Evolutionary conservation across 805 yeast genomes (phyloP).

Genomic region (Sugiyamaella boreocaroliniensis): DNA sequence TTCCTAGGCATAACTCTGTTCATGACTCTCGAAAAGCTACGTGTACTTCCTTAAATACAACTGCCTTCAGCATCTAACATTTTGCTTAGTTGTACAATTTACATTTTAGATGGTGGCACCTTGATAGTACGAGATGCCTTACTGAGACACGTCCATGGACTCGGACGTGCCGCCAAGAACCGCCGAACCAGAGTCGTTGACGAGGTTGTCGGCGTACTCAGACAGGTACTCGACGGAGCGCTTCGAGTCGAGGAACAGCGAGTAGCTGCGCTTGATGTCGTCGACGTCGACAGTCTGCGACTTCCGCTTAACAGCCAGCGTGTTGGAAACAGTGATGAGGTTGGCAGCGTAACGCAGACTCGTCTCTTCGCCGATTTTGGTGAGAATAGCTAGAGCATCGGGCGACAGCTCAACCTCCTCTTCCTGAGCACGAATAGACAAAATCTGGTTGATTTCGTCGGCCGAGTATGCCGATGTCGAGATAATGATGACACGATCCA

Average conservation of each 20-base stretch:
- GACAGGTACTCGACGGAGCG: constrained; percentile 84
- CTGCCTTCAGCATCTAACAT: background rate
- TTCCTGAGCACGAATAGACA: constrained; percentile 84
- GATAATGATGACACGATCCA: constrained; percentile 89
- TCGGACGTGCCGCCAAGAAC: constrained; percentile 38
- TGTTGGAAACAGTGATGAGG: constrained; percentile 82
- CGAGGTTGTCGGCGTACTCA: constrained; percentile 58
- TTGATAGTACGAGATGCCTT: no score
- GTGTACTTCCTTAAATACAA: background rate
- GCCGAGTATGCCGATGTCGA: constrained; percentile 72
- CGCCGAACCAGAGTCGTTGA: constrained; percentile 74
- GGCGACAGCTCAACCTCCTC: constrained; percentile 81
- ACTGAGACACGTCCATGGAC: constrained; percentile 33
- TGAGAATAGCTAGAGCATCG: constrained; percentile 80
- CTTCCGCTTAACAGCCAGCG: constrained; percentile 78
- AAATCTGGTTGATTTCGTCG: constrained; percentile 80
- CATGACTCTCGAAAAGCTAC: no score
- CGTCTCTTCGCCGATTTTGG: constrained; percentile 85
- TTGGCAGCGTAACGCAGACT: constrained; percentile 90
- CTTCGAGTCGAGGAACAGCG: constrained; percentile 79
- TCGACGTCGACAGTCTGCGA: constrained; percentile 59
- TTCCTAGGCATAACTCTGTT: no score
- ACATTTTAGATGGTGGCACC: background rate
- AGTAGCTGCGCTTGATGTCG: constrained; percentile 82
- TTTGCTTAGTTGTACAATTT: background rate